Percentiles rank a stretch among this genome's conserved stretches.
These are phyloP conservation scores for Geotrichum fermentans DNA, from an alignment of 1,139 yeast genomes.

Conservation along the genomic window DNA sequence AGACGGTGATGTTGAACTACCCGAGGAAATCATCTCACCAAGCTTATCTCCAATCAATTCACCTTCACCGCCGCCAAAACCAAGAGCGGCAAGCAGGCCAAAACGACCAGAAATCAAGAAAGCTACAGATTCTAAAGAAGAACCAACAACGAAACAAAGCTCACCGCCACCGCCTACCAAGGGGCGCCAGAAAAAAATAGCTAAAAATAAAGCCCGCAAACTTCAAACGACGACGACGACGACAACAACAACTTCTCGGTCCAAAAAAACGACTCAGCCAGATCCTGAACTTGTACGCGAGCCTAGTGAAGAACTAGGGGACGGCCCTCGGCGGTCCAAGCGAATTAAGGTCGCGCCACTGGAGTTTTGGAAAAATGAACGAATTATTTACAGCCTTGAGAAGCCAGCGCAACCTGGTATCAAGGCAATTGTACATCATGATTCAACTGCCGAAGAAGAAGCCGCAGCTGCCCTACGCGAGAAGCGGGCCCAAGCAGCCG, in stretches of 20 bases:
- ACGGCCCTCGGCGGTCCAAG: constrained; percentile 47
- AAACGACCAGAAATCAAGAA: constrained; percentile 4
- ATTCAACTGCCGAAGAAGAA: constrained; percentile 10
- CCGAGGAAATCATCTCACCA: too few relatives aligned
- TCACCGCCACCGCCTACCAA: neutral
- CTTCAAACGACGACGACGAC: too few relatives aligned
- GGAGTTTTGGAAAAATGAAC: constrained; percentile 83
- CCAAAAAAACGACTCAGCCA: neutral
- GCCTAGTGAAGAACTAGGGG: constrained; percentile 27
- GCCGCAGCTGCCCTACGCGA: constrained; percentile 6
- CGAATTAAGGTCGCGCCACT: constrained; percentile 68
- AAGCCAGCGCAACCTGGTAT: constrained; percentile 32
- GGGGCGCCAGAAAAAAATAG: neutral
- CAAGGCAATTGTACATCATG: constrained; percentile 27
- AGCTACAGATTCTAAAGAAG: neutral
- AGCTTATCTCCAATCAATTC: neutral
- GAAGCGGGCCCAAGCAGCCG: constrained; percentile 1
- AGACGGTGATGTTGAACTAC: too few relatives aligned
- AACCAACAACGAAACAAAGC: constrained; percentile 1
- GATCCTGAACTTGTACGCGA: neutral
- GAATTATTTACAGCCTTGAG: constrained; percentile 53
- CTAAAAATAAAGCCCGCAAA: neutral
- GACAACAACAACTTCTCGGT: neutral
- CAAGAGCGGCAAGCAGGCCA: neutral
- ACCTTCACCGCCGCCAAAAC: constrained; percentile 3